Conservation (phyloP, 1,284 basidiomycete species). For the Leccinum pachyderme region DNA sequence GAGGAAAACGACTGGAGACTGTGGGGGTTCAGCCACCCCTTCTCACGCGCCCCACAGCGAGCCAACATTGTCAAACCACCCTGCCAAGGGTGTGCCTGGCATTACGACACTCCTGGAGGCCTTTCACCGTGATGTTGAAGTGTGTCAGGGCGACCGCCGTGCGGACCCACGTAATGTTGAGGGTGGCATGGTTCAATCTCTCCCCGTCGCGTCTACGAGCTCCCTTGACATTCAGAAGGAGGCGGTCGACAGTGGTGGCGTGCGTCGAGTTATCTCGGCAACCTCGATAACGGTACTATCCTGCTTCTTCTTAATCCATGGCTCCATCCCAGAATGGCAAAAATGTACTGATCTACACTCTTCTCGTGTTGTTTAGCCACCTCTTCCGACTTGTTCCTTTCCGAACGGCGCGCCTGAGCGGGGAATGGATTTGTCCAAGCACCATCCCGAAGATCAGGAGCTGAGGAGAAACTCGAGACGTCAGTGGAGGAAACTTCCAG, state of each 20-base stretch:
- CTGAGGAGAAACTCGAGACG: constrained; percentile 13
- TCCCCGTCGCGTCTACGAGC: constrained; percentile 5
- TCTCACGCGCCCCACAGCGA: constrained; percentile 23
- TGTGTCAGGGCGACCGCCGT: constrained; percentile 17
- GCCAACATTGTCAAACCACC: constrained; percentile 7
- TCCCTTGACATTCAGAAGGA: constrained; percentile 15
- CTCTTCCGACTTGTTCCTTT: constrained; percentile 17
- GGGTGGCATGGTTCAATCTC: background rate
- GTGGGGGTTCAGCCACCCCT: constrained; percentile 20
- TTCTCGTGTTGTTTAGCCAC: constrained; percentile 23
- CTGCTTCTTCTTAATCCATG: constrained; percentile 11
- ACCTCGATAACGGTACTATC: constrained; percentile 35
- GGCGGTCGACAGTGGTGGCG: constrained; percentile 26
- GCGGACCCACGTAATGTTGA: constrained; percentile 16
- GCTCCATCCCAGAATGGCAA: constrained; percentile 14
- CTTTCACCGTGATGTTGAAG: constrained; percentile 14
- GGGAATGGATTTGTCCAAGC: background rate
- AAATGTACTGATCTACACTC: constrained; percentile 16
- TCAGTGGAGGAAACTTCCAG: constrained; percentile 18
- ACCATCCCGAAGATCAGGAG: constrained; percentile 14
- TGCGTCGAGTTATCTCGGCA: constrained; percentile 30
- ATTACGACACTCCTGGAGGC: constrained; percentile 30
- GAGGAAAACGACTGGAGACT: constrained; percentile 24
- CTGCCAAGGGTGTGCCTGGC: constrained; percentile 17
- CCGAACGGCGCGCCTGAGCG: constrained; percentile 12